Conservation (phyloP, 2,329 filamentous ascomycete species). For the Achaetomium macrosporum region DNA sequence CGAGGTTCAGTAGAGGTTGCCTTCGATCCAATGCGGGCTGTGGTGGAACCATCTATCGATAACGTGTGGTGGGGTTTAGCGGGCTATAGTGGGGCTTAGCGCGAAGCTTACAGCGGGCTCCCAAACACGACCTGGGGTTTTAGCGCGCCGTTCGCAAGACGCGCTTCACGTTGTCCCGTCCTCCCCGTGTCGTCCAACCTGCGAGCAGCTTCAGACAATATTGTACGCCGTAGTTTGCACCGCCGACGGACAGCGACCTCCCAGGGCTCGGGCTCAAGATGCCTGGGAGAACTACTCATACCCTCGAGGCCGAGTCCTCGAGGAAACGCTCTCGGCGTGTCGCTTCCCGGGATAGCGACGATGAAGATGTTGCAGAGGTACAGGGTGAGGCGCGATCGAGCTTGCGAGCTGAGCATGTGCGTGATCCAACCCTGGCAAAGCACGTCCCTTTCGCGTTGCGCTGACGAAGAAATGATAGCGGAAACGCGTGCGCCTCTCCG, state of each 20-base stretch:
- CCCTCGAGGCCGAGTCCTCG: slow-evolving; percentile 21
- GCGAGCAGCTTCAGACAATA: too few species aligned
- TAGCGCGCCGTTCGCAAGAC: too few species aligned
- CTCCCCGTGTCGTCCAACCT: too few species aligned
- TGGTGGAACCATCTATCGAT: too few species aligned
- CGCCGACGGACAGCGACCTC: background rate
- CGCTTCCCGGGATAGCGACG: slow-evolving; percentile 30
- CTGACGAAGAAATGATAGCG: slow-evolving; percentile 26
- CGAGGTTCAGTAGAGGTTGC: too few species aligned
- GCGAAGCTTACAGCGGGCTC: background rate
- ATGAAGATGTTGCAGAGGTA: slow-evolving; percentile 32
- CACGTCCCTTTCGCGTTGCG: background rate
- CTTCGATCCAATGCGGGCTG: too few species aligned
- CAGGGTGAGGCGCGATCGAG: slow-evolving; percentile 36
- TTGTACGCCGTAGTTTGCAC: background rate
- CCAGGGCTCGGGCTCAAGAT: slow-evolving; percentile 18
- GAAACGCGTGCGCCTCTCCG: slow-evolving; percentile 36
- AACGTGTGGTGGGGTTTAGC: background rate
- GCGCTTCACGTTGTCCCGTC: too few species aligned
- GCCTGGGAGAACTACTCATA: slow-evolving; percentile 27
- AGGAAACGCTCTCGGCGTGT: slow-evolving; percentile 40
- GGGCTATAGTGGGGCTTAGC: slow-evolving; percentile 4
- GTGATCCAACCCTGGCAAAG: background rate
- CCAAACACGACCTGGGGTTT: too few species aligned
- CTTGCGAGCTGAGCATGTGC: slow-evolving; percentile 35